phyloP scores from a whole-genome alignment of 208 protist species.

The Leishmania tarentolae region DNA sequence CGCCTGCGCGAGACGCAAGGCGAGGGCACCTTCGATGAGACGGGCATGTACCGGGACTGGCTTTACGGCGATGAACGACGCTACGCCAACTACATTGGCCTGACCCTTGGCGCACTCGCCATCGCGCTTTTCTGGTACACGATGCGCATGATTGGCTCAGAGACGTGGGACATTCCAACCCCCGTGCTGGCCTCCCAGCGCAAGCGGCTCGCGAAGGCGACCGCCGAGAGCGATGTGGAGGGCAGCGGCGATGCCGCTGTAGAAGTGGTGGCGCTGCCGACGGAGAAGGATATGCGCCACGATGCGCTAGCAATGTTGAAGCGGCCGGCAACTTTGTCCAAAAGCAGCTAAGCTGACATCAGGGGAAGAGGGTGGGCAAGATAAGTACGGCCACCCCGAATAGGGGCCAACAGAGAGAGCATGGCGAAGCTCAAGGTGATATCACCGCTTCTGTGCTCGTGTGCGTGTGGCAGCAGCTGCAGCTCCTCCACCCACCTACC shows the following conservation, averaged over 20 bases:
- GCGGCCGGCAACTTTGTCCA: conserved; percentile 62
- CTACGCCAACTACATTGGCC: conserved; percentile 86
- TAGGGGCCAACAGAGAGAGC: not conserved
- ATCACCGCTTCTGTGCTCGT: not conserved
- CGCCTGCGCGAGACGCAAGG: conserved; percentile 82
- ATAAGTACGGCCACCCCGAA: not conserved
- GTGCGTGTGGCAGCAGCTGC: not conserved
- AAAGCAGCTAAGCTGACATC: conserved; percentile 17
- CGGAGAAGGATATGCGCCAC: conserved; percentile 33
- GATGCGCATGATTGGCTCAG: conserved; percentile 71
- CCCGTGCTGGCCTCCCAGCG: conserved; percentile 79
- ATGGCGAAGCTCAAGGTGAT: not conserved
- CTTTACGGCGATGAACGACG: conserved; percentile 88
- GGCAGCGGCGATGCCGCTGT: conserved; percentile 14
- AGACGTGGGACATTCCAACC: conserved; percentile 89
- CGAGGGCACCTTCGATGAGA: conserved; percentile 84
- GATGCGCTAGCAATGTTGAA: conserved; percentile 86
- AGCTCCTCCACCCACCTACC: too few species aligned
- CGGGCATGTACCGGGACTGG: conserved; percentile 91
- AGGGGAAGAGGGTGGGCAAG: not conserved
- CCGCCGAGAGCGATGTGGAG: not conserved
- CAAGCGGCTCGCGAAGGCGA: conserved; percentile 39
- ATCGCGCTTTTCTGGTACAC: conserved; percentile 85
- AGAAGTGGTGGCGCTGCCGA: conserved; percentile 8
- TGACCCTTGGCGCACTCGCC: conserved; percentile 50